Evolutionary conservation across 164 flowering plant species (phyloP).

Genomic region (Tetracentron sinense): DNA sequence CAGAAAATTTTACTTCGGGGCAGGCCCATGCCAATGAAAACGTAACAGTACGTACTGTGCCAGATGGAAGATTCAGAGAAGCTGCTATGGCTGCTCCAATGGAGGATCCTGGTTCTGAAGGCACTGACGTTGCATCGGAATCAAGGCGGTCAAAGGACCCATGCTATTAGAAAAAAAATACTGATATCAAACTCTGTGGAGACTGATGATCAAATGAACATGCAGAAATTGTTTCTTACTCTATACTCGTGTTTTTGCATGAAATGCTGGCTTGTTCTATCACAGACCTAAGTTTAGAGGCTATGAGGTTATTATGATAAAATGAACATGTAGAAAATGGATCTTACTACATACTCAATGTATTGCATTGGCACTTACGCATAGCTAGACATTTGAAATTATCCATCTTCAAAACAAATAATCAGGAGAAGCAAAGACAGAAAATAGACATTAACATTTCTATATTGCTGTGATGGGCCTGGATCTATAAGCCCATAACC

Average conservation of each 20-base stretch:
- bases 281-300: too few relatives aligned
- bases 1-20: slow-evolving; percentile 65
- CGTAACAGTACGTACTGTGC: slow-evolving; percentile 50
- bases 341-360: too few relatives aligned
- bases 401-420: too few relatives aligned
- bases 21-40: slow-evolving; percentile 89
- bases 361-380: too few relatives aligned
- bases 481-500: too few relatives aligned
- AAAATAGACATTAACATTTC: too few relatives aligned
- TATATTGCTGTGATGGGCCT: too few relatives aligned
- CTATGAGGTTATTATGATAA: too few relatives aligned
- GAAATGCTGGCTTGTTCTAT: too few relatives aligned
- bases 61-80: slow-evolving; percentile 54
- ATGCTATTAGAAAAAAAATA: slow-evolving; percentile 40
- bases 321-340: too few relatives aligned
- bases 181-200: slow-evolving; percentile 5
- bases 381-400: too few relatives aligned
- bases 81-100: slow-evolving; percentile 92
- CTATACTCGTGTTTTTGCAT: background rate
- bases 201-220: background rate
- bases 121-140: slow-evolving; percentile 27
- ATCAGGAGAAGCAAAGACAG: too few relatives aligned
- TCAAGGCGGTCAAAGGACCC: slow-evolving; percentile 67
- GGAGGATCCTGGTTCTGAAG: slow-evolving; percentile 72
- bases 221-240: background rate